Base-by-base conservation (phyloP, 163 green algal genomes). In the Scenedesmus sp. region DNA sequence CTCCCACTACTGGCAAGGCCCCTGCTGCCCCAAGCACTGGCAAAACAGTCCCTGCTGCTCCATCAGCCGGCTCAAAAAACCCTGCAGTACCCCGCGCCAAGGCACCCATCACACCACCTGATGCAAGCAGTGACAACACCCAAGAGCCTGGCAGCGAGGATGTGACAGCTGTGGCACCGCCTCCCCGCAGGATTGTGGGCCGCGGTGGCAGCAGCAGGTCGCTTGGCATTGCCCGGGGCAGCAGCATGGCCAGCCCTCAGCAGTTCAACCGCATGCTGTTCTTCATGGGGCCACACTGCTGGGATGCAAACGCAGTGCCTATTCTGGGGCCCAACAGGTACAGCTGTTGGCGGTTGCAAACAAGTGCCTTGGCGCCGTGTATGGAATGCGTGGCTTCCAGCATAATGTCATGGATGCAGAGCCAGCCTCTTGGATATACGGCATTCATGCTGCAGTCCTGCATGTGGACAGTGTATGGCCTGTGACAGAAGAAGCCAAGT, bases 231-330 rank as follows among this genome's bases (percentile, higher is more conserved):
- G 77, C 77, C 1, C 46, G 77, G 3, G 77, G 77, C 26, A 26
- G 23, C 77, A 59, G 46, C 13, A 2, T 85, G 77, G 77, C 77
- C 4, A 85, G 8, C 34, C 13, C 6, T 15, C 13, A 57, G 77
- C 77, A 85, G 77, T 18, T 18, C 77, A 59, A 85, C 15, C 77
- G 77, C 77, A 57, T 57, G 15, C 77, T 85, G 46, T 57, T 85
- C 77, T 85, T 85, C 77, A 57, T 85, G 46, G 52, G 46, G 46
- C 46, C 77, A 9, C 77, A 85, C 77, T 85, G 77, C 77, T 85
- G 46, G 46, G 77, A 85, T n/a, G 77, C 77, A 10, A 59, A 85
- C 46, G 77, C 77, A 7, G 77, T 85, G 77, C 77, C 77, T 10
- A 3, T 34, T 1, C 77, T 85, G 13, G 77, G 46, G 23, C 77